Base-by-base conservation (phyloP, 495 filamentous ascomycete genomes). In the Neurospora sp. region DNA sequence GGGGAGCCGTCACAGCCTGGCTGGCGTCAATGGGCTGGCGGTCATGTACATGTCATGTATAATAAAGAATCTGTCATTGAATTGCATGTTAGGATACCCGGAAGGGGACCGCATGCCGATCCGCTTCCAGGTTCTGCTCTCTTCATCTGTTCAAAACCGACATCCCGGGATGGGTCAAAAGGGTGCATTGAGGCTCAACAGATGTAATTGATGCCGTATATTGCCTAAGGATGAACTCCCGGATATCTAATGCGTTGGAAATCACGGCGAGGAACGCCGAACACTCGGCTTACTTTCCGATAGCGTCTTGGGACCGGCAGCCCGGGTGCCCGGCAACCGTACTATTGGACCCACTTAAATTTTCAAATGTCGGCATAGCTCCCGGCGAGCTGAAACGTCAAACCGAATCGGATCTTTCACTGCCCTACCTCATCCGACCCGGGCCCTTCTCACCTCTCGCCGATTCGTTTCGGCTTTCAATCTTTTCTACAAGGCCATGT, bases 31-130 rank as follows among this genome's bases (percentile, higher is more conserved):
- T 68, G 70, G 71, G 17, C 40, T 71, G 40, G 40, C 44, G 68
- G 40, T 41, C 38, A 65, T 76, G 72, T 76, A 76, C 68, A 75
- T 75, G 48, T 71, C 41, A n/a, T 78, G 76, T 78, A 76, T 73
- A 76, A 68, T 78, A 74, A 35, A 61, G 53, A 61, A 65, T 65
- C 53, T 35, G 27, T 65, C 27, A 65, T 65, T 65, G 53, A 65
- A 65, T 65, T 65, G 53, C 53, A 65, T 65, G 53, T 65, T 65
- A 65, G 53, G 53, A 65, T 65, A 65, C 53, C 53, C 53, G 53
- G 27, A 65, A 65, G 53, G 53, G 53, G 53, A 65, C 53, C 53
- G 53, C 53, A 65, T 65, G 53, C 53, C 53, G 53, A 65, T 65
- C 53, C 27, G 53, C 53, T 65, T 65, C 53, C 53, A 65, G 53